Evolutionary conservation across 768 basidiomycete species (phyloP).

Genomic region (Kwoniella bestiolae): DNA sequence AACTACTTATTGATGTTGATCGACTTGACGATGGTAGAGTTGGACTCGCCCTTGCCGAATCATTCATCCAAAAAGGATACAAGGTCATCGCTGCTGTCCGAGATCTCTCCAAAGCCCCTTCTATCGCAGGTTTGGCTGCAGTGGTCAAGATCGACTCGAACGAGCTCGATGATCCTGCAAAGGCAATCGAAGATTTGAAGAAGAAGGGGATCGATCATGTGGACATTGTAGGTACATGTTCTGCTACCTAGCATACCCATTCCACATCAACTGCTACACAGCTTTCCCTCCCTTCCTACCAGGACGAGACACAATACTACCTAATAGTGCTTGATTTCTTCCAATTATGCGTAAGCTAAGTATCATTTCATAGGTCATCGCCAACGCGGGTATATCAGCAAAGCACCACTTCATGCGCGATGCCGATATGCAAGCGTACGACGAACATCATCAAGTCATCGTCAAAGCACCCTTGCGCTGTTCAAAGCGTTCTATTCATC

Average conservation of each 20-base stretch:
- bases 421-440: not conserved
- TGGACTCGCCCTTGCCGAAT: constrained; percentile 12
- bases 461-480: constrained; percentile 18
- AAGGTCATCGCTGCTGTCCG: constrained; percentile 27
- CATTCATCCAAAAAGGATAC: constrained; percentile 10
- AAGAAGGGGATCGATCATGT: not conserved
- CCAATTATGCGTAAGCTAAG: no score
- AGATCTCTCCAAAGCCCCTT: constrained; percentile 11
- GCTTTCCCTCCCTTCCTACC: no score
- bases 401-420: not conserved
- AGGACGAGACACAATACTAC: no score
- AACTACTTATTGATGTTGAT: no score
- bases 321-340: no score
- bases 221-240: no score
- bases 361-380: not conserved
- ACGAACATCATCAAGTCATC: not conserved
- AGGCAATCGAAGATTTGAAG: not conserved
- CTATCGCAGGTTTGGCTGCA: not conserved
- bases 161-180: not conserved
- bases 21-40: no score
- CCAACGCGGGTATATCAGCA: constrained; percentile 9
- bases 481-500: constrained; percentile 23
- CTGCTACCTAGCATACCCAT: no score
- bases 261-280: no score
- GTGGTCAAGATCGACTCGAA: constrained; percentile 22